Evolutionary conservation across 805 yeast genomes (phyloP).

Genomic region (Saturnispora kantuleensis): DNA sequence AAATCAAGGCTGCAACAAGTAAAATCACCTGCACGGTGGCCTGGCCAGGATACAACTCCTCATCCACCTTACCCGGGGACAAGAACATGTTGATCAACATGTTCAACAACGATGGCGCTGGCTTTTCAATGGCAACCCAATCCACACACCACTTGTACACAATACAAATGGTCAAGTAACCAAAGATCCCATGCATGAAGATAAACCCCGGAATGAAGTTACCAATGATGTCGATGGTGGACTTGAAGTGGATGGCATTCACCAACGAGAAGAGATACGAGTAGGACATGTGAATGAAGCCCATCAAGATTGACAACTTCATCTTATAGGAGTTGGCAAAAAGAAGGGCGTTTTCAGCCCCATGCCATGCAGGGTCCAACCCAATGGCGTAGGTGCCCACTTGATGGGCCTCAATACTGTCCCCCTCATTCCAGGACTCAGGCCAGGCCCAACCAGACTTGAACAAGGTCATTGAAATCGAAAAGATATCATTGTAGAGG

Average conservation of each 20-base stretch:
- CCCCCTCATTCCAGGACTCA: conserved; percentile 55
- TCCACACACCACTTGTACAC: conserved; percentile 91
- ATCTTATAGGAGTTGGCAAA: conserved; percentile 94
- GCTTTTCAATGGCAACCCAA: conserved; percentile 68
- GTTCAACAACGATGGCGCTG: conserved; percentile 88
- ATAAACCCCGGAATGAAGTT: conserved; percentile 77
- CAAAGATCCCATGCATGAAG: conserved; percentile 95
- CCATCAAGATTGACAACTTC: conserved; percentile 93
- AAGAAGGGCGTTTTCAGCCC: conserved; percentile 81
- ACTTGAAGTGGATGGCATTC: conserved; percentile 60
- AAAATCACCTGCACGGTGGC: conserved; percentile 61
- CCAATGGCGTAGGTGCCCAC: conserved; percentile 75
- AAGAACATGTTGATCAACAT: conserved; percentile 95
- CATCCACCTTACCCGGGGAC: conserved; percentile 83
- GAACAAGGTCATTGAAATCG: conserved; percentile 83
- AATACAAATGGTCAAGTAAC: conserved; percentile 77
- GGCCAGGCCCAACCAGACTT: conserved; percentile 95
- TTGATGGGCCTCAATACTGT: conserved; percentile 54
- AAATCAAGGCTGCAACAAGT: conserved; percentile 64
- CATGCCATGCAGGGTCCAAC: conserved; percentile 94
- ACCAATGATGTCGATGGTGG: conserved; percentile 72
- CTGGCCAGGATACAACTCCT: conserved; percentile 73
- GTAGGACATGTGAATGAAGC: conserved; percentile 89
- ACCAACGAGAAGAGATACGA: conserved; percentile 78
- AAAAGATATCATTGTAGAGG: conserved; percentile 87